Conservation (phyloP, 805 yeast genomes). For the Torulaspora quercuum region DNA sequence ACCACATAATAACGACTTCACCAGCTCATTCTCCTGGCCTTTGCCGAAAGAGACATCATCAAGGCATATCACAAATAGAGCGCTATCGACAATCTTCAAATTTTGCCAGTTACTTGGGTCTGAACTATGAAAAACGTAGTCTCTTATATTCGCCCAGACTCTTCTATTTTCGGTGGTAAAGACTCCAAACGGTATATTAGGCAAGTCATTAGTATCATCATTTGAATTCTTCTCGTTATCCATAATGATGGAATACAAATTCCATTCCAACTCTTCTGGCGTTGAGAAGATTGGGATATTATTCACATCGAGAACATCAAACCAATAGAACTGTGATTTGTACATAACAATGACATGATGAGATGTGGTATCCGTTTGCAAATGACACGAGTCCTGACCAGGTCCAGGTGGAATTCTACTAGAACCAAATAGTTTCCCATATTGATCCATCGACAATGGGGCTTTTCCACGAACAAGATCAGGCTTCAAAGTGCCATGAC, state of each 20-base stretch:
- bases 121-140: slow-evolving; percentile 40
- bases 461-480: slow-evolving; percentile 60
- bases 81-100: slow-evolving; percentile 70
- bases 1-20: slow-evolving; percentile 87
- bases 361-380: slow-evolving; percentile 74
- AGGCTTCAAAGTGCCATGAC: slow-evolving; percentile 68
- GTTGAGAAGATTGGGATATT: slow-evolving; percentile 63
- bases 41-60: slow-evolving; percentile 63
- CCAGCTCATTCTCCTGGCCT: slow-evolving; percentile 52
- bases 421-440: slow-evolving; percentile 80
- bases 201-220: slow-evolving; percentile 49
- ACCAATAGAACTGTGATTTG: slow-evolving; percentile 91
- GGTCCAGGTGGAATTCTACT: slow-evolving; percentile 77
- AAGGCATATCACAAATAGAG: slow-evolving; percentile 76
- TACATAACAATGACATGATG: slow-evolving; percentile 80
- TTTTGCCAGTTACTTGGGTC: slow-evolving; percentile 64
- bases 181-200: slow-evolving; percentile 83
- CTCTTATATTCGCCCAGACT: slow-evolving; percentile 78
- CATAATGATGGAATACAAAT: slow-evolving; percentile 68
- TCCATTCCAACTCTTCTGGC: slow-evolving; percentile 70
- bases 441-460: slow-evolving; percentile 88
- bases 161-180: slow-evolving; percentile 87
- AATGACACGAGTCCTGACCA: slow-evolving; percentile 59
- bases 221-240: slow-evolving; percentile 56
- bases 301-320: slow-evolving; percentile 76